Conservation (phyloP, 495 filamentous ascomycete genomes). For the Hamigera avellanea region DNA sequence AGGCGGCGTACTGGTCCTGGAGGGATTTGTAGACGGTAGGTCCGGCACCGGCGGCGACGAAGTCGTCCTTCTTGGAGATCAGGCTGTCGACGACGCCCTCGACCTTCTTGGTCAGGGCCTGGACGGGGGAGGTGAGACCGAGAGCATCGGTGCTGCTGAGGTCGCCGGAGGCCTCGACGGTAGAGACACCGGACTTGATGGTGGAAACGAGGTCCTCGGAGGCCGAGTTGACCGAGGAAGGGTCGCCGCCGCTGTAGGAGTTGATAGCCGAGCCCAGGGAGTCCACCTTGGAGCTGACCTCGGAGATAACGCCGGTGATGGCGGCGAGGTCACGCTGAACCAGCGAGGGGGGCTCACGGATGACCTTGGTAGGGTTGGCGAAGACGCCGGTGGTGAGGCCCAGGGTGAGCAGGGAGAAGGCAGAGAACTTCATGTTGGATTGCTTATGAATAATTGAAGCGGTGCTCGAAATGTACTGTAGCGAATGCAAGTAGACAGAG, state of each 20-base stretch:
- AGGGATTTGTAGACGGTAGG: constrained; percentile 13
- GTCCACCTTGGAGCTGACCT: constrained; percentile 18
- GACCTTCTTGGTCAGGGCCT: constrained; percentile 19
- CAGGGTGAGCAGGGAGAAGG: constrained; percentile 20
- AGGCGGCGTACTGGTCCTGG: constrained; percentile 18
- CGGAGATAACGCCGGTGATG: constrained; percentile 18
- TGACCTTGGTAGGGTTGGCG: constrained; percentile 12
- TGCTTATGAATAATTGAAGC: too few species aligned
- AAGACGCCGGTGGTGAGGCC: constrained; percentile 14
- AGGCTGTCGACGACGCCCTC: constrained; percentile 18
- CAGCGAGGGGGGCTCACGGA: constrained; percentile 10
- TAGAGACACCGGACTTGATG: constrained; percentile 18
- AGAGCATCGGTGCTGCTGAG: constrained; percentile 21
- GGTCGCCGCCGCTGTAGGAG: constrained; percentile 20
- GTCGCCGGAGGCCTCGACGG: constrained; percentile 10
- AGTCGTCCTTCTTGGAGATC: constrained; percentile 19
- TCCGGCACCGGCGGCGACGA: constrained; percentile 23
- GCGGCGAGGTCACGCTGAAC: constrained; percentile 20
- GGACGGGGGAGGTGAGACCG: constrained; percentile 18
- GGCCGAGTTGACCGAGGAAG: constrained; percentile 17
- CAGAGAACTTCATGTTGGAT: constrained; percentile 30
- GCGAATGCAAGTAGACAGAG: too few species aligned
- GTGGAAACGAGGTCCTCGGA: constrained; percentile 19
- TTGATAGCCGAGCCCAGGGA: constrained; percentile 24
- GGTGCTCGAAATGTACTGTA: too few species aligned